Conservation (phyloP, 2,329 filamentous ascomycete species). For the Ceratocystis lukuohia region DNA sequence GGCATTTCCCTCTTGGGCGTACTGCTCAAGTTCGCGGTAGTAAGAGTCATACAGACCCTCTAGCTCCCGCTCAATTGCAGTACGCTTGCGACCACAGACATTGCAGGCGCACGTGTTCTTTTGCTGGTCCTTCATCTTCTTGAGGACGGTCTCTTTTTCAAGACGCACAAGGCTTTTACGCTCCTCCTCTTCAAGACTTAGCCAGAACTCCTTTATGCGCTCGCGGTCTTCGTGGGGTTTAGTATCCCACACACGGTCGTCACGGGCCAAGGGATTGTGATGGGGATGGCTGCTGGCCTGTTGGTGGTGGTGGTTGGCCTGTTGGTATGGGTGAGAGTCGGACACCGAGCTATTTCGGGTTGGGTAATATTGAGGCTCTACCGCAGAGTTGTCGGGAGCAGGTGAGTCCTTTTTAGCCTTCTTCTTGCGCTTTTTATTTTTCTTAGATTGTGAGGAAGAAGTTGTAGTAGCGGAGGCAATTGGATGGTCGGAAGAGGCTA, state of each 20-base stretch:
- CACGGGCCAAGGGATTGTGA: slow-evolving; percentile 4
- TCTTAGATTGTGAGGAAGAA: slow-evolving; percentile 35
- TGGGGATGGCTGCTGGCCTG: not conserved
- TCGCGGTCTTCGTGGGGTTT: slow-evolving; percentile 88
- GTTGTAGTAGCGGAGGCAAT: slow-evolving; percentile 13
- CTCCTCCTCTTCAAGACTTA: slow-evolving; percentile 84
- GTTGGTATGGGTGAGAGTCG: not conserved
- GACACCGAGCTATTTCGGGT: not conserved
- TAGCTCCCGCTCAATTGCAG: slow-evolving; percentile 92
- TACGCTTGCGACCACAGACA: slow-evolving; percentile 89
- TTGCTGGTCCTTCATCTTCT: slow-evolving; percentile 99
- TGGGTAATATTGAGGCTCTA: not conserved
- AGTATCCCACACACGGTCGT: slow-evolving; percentile 74
- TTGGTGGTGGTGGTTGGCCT: slow-evolving; percentile 4
- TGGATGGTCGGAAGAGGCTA: slow-evolving; percentile 18
- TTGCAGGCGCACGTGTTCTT: slow-evolving; percentile 98
- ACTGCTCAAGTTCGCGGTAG: slow-evolving; percentile 95
- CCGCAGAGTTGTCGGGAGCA: not conserved
- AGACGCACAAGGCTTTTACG: slow-evolving; percentile 93
- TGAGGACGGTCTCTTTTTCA: slow-evolving; percentile 92
- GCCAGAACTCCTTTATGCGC: slow-evolving; percentile 96
- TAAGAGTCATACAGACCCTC: slow-evolving; percentile 97
- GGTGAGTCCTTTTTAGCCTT: slow-evolving; percentile 29
- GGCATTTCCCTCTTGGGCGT: slow-evolving; percentile 48
- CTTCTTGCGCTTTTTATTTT: slow-evolving; percentile 59